Evolutionary conservation across 2,329 filamentous ascomycete genomes (phyloP), one percentile per base, ranked within the genome.

Genomic region (Trichoderma simmonsii): DNA sequence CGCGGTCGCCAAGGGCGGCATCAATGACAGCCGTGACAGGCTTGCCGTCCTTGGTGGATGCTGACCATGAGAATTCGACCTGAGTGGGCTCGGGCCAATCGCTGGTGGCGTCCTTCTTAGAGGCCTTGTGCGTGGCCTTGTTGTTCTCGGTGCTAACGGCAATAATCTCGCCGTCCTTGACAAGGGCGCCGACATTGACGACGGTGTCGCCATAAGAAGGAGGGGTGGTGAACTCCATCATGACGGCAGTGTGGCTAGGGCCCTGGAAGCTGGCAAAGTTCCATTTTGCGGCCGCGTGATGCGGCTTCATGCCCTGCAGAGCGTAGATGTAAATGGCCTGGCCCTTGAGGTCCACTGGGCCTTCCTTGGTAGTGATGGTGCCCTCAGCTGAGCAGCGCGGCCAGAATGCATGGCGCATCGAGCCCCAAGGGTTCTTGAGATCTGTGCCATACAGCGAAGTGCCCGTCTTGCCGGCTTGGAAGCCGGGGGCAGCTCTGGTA

Each of bases 291-390:
- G 95, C 95, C 73, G 94, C 93, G 81, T 99, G 97, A 82, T 99
- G 96, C 54, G 96, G 96, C 88, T 99, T 99, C 95, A 98, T 98
- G 81, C 95, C 96, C 84, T 98, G 96, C 65, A 98, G 85, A 54
- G 94, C 95, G 81, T 96, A 92, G 75, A 92, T 87, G 83, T 94
- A 95, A 78, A 97, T 85, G 36, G 91, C 94, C 74, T 86, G 89
- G 71, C 95, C 95, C 78, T 89, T 91, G 81, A 97, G 90, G 80
- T 97, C 91, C 74, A 97, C 86, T 48, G 92, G 89, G 62, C 94
- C 93, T 39, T 93, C 90, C 77, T 92, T 88, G 73, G 94, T 97
- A 74, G 93, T 90, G 81, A 98, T 94, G 76, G 88, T 93, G 66
- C 96, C 96, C 82, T 95, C 92, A 14, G 92, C 89, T 61, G 85